Evolutionary conservation across 371 early-diverging fungal genomes (phyloP).

Genomic region (Mortierella polycephala): DNA sequence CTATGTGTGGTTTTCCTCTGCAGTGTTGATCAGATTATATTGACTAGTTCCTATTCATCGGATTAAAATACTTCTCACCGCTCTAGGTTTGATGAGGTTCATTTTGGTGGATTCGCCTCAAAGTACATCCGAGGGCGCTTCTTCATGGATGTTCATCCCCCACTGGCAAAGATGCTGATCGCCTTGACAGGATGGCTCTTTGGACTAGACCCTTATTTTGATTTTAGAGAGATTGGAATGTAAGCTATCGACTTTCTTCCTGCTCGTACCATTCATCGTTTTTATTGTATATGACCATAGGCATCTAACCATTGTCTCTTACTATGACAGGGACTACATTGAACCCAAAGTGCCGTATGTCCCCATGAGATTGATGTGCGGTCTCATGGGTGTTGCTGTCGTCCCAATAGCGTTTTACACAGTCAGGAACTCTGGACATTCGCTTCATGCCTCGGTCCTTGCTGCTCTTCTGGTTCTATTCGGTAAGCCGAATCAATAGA

Average conservation of each 20-base stretch:
- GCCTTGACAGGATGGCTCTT: slow-evolving; percentile 78
- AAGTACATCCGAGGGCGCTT: slow-evolving; percentile 92
- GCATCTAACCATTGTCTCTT: neutral
- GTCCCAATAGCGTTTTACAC: slow-evolving; percentile 87
- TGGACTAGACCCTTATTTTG: slow-evolving; percentile 90
- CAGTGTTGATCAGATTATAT: neutral
- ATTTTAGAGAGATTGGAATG: slow-evolving; percentile 88
- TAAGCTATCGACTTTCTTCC: slow-evolving; percentile 42
- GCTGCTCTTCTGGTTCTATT: slow-evolving; percentile 77
- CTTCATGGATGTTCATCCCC: slow-evolving; percentile 99
- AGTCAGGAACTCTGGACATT: slow-evolving; percentile 78
- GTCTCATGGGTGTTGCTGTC: slow-evolving; percentile 75
- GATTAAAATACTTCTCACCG: neutral
- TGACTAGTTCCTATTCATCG: neutral
- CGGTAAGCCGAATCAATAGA: slow-evolving; percentile 57
- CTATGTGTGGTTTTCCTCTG: neutral
- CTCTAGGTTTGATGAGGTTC: slow-evolving; percentile 47
- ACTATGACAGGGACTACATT: slow-evolving; percentile 61
- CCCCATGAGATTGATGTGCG: slow-evolving; percentile 83
- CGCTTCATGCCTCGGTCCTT: slow-evolving; percentile 71
- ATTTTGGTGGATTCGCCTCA: slow-evolving; percentile 58
- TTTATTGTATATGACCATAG: neutral
- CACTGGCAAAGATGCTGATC: slow-evolving; percentile 95
- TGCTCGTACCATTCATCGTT: neutral
- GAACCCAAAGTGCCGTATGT: slow-evolving; percentile 82